A percentile compares a stretch with the other conserved stretches of the same genome.
These are phyloP conservation scores for Sporobolomyces pararoseus DNA, from an alignment of 768 basidiomycete genomes.

Conservation along the genomic window DNA sequence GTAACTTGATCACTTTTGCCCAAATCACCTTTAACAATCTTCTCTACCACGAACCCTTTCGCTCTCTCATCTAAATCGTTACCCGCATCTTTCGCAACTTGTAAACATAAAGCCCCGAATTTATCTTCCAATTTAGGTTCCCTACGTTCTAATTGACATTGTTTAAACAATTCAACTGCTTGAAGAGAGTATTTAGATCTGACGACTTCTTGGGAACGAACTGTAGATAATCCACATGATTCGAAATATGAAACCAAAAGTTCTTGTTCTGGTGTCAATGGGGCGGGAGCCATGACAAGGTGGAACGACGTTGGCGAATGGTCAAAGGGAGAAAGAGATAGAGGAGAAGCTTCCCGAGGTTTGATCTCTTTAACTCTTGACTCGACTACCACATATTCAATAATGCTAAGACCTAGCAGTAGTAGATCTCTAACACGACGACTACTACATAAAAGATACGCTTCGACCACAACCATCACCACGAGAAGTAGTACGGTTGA, in stretches of 20 bases:
- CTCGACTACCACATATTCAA: no score
- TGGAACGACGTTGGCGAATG: not conserved
- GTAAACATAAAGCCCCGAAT: conserved; percentile 26
- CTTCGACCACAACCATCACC: not conserved
- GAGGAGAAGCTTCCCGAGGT: not conserved
- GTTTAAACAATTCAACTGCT: conserved; percentile 12
- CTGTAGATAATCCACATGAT: conserved; percentile 25
- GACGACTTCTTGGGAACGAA: conserved; percentile 23
- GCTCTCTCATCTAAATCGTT: conserved; percentile 55
- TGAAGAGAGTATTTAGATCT: conserved; percentile 23
- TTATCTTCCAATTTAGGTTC: conserved; percentile 25
- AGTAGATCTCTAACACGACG: no score
- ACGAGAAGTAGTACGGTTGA: no score
- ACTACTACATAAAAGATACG: no score
- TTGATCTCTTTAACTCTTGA: not conserved
- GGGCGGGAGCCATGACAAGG: conserved; percentile 23
- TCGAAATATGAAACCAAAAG: conserved; percentile 23
- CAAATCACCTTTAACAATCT: conserved; percentile 67
- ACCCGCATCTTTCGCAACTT: conserved; percentile 55
- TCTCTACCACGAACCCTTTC: conserved; percentile 62
- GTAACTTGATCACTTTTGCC: conserved; percentile 79
- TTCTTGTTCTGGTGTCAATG: conserved; percentile 23
- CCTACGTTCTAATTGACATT: conserved; percentile 4
- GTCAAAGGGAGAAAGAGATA: not conserved
- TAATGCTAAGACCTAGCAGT: no score